These are phyloP conservation scores for Calonectria hawksworthii DNA, from an alignment of 2,329 filamentous ascomycete genomes.

Conservation along the genomic window DNA sequence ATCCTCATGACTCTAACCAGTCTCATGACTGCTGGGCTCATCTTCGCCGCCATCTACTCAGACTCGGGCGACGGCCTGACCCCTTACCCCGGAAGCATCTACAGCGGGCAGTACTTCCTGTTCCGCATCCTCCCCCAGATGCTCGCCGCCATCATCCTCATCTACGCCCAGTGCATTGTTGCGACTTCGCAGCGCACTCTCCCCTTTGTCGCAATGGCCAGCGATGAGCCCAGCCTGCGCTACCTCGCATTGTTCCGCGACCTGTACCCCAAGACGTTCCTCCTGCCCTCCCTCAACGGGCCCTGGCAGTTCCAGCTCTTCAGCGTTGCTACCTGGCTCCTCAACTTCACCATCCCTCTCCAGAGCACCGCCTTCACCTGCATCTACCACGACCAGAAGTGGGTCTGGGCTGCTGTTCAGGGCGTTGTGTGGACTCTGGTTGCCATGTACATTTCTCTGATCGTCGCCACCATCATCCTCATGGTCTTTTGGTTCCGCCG, in stretches of 20 bases:
- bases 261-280: constrained; percentile 78
- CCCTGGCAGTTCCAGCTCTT: constrained; percentile 77
- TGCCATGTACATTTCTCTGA: constrained; percentile 77
- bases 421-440: constrained; percentile 84
- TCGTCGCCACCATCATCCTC: constrained; percentile 67
- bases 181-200: constrained; percentile 81
- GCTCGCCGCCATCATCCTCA: constrained; percentile 76
- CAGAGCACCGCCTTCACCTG: constrained; percentile 82
- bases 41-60: constrained; percentile 81
- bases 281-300: constrained; percentile 70
- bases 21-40: constrained; percentile 79
- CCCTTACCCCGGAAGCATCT: constrained; percentile 75
- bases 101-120: constrained; percentile 83
- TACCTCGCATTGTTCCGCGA: constrained; percentile 77
- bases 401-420: constrained; percentile 86
- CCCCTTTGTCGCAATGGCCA: constrained; percentile 84
- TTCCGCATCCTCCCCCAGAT: constrained; percentile 89
- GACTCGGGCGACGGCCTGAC: constrained; percentile 73
- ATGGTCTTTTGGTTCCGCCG: constrained; percentile 75
- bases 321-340: constrained; percentile 80
- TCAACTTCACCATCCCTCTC: constrained; percentile 84
- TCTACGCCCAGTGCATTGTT: constrained; percentile 84
- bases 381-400: constrained; percentile 69
- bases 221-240: constrained; percentile 70
- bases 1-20: constrained; percentile 73